Evolutionary conservation across 2,329 filamentous ascomycete genomes (phyloP).

Genomic region (Fusarium sambucinum): DNA sequence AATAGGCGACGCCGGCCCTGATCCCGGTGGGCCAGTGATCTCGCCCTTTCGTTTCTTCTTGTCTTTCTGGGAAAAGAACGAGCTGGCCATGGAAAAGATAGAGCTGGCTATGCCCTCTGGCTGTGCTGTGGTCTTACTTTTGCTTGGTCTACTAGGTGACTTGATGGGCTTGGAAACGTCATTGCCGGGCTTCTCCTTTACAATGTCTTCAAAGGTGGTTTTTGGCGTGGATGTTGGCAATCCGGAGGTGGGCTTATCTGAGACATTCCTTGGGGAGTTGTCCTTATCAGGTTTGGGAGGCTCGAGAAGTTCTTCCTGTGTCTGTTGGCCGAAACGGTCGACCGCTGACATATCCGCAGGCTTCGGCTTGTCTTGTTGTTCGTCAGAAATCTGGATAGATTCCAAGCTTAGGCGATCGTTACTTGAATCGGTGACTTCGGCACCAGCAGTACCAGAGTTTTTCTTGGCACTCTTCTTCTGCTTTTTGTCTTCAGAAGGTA

Average conservation of each 20-base stretch:
- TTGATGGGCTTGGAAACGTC: conserved; percentile 6
- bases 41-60: conserved; percentile 43
- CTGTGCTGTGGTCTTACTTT: conserved; percentile 4
- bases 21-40: neutral
- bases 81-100: conserved; percentile 9
- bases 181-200: neutral
- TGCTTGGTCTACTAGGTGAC: neutral
- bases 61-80: conserved; percentile 36
- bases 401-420: neutral
- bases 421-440: neutral
- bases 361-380: neutral
- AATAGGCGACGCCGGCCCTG: conserved; percentile 2
- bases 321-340: neutral
- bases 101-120: conserved; percentile 25
- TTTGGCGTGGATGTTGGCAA: conserved; percentile 8
- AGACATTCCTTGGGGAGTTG: neutral
- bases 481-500: conserved; percentile 31
- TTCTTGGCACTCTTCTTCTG: conserved; percentile 27
- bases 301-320: neutral
- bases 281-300: neutral
- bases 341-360: neutral
- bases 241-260: neutral
- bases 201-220: conserved; percentile 1
- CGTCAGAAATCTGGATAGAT: neutral
- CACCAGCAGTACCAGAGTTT: neutral